Evolutionary conservation across 169 alveolate genomes (phyloP), one percentile per base, ranked within the genome.

Genomic region (Besnoitia besnoiti): DNA sequence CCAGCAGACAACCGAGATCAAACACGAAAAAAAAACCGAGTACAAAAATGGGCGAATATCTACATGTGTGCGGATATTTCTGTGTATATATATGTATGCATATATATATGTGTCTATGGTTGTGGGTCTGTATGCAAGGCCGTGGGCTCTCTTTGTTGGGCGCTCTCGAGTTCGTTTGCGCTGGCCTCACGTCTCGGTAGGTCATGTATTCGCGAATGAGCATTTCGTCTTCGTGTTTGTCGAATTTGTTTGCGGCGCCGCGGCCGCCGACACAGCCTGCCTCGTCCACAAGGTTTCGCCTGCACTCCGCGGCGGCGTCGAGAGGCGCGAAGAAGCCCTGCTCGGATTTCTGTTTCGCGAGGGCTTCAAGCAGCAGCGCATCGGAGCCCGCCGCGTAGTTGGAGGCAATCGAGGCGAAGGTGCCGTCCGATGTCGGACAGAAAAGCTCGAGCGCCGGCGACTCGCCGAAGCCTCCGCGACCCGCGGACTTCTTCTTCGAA

Each of bases 321-420:
- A 89, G 37, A 16, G 75, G 75, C 12, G 35, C 27, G 33, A 44
- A 35, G 59, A 67, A 16, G 50, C 92, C 46, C 21, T 42, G n/a
- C 49, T 24, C 37, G 59, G 27, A 62, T 49, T 42, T 76, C 90
- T 51, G 76, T 24, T 39, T 49, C 51, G 50, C 47, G 88, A 89
- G 61, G 61, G 73, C 87, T 82, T 49, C 87, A 37, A 75, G 93
- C 77, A 90, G 75, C 89, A 49, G 46, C 30, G 93, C 93, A 40
- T 90, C 93, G 2, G 88, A 59, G 82, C 93, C 93, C 14, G 77
- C 5, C 46, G 27, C 40, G 82, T 90, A 90, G 89, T 90, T 90
- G 93, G 88, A 30, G 84, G 55, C 46, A 14, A 90, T 62, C 12
- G 93, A 90, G 75, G n/a, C 87, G 44, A 90, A 85, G n/a, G 93